phyloP scores from a whole-genome alignment of 306 rosid genomes.

The Trifolium fragiferum region DNA sequence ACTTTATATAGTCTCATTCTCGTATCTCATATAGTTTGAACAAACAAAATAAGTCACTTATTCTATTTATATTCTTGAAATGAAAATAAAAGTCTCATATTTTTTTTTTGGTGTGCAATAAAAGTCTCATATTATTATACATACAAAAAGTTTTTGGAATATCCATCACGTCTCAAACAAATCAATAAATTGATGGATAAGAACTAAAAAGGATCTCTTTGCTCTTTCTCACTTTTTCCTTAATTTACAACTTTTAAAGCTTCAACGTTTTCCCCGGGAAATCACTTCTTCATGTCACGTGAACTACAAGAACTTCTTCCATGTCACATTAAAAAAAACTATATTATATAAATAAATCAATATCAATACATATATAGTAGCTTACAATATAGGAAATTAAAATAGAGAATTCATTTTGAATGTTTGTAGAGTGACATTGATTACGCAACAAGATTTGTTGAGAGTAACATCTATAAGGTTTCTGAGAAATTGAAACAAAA shows the following conservation, averaged over 20 bases:
- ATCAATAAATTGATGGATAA: slow-evolving; percentile 31
- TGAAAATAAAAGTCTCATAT: no score
- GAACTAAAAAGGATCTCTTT: slow-evolving; percentile 35
- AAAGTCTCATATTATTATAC: neutral
- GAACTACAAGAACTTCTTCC: slow-evolving; percentile 30
- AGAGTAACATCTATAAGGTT: neutral
- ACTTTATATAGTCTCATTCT: no score
- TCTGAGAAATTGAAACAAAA: slow-evolving; percentile 7
- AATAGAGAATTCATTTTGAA: neutral
- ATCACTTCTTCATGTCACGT: slow-evolving; percentile 28
- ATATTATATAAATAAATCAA: neutral
- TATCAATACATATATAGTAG: neutral
- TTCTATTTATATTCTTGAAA: no score
- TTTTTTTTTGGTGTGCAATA: no score
- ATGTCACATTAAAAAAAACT: neutral
- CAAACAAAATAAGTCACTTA: no score
- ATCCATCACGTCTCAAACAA: slow-evolving; percentile 16
- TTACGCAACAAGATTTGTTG: neutral
- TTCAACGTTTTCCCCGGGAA: slow-evolving; percentile 34
- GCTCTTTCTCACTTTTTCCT: slow-evolving; percentile 28
- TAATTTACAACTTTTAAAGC: neutral
- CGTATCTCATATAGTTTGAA: no score
- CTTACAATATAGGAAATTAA: neutral
- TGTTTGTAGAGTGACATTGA: neutral
- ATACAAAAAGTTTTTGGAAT: slow-evolving; percentile 6